Conservation (phyloP, 2,329 filamentous ascomycete genomes). For the Nothopassalora personata region DNA sequence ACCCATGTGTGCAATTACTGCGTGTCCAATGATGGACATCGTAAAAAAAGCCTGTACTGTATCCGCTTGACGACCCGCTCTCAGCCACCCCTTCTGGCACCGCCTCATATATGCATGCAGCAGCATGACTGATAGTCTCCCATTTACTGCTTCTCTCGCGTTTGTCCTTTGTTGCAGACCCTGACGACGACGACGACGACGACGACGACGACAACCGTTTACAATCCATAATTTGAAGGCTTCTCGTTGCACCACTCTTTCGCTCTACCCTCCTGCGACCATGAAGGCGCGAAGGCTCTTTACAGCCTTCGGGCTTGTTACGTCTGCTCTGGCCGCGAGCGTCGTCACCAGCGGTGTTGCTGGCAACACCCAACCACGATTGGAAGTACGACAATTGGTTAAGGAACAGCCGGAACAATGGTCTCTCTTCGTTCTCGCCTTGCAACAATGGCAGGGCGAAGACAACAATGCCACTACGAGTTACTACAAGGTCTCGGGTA, state of each 20-base stretch:
- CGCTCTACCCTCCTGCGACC: background rate
- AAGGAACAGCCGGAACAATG: constrained; percentile 14
- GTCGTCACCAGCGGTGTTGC: constrained; percentile 3
- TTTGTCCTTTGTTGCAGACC: background rate
- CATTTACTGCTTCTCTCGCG: background rate
- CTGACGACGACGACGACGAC: background rate
- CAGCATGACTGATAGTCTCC: background rate
- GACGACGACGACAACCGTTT: background rate
- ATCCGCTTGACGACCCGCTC: background rate
- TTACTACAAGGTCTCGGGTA: constrained; percentile 14
- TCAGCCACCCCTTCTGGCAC: background rate
- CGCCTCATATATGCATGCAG: background rate
- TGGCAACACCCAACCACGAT: constrained; percentile 8
- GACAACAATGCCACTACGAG: constrained; percentile 8
- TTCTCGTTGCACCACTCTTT: background rate
- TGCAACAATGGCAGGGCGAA: constrained; percentile 15
- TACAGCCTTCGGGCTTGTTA: background rate
- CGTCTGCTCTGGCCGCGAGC: background rate
- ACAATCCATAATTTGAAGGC: background rate
- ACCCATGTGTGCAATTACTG: background rate
- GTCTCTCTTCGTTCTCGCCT: constrained; percentile 20
- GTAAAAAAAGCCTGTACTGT: background rate
- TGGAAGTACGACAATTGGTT: constrained; percentile 18
- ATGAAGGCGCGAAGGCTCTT: constrained; percentile 3
- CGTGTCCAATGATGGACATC: background rate